phyloP scores from a whole-genome alignment of 371 early-diverging fungal species.

The Lichtheimia ornata region DNA sequence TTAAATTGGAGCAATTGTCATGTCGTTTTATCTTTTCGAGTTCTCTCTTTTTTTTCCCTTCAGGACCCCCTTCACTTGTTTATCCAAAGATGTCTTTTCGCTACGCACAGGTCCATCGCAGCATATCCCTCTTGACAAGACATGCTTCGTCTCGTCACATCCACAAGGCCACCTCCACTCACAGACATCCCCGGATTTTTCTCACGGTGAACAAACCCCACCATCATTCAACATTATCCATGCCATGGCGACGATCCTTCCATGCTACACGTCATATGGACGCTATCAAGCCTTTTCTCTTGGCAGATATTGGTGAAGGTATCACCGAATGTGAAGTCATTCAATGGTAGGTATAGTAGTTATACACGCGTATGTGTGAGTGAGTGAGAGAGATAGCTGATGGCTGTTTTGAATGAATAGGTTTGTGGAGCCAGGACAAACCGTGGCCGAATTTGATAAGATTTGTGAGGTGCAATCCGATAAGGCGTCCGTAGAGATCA shows the following conservation, averaged over 20 bases:
- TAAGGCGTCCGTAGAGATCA: constrained; percentile 98
- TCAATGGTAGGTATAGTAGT: constrained; percentile 83
- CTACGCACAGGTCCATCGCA: too few species aligned
- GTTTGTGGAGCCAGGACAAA: constrained; percentile 91
- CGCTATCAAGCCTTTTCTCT: constrained; percentile 73
- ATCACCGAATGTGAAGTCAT: constrained; percentile 96
- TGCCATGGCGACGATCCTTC: constrained; percentile 1
- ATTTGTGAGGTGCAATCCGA: constrained; percentile 98
- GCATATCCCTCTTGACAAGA: too few species aligned
- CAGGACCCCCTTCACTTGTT: background rate
- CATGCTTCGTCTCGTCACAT: background rate
- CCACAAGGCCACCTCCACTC: background rate
- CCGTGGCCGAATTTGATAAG: constrained; percentile 90
- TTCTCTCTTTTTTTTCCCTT: background rate
- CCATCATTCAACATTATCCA: too few species aligned
- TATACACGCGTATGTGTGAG: too few species aligned
- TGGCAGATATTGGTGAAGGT: constrained; percentile 98
- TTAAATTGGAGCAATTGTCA: background rate
- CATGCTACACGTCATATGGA: constrained; percentile 1
- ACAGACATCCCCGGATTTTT: background rate
- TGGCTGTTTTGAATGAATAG: constrained; percentile 42
- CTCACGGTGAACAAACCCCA: background rate
- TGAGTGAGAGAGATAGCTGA: background rate
- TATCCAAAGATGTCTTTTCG: too few species aligned
- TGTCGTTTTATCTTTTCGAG: background rate